These are phyloP conservation scores for Emergomyces africanus DNA, from an alignment of 2,329 filamentous ascomycete genomes.

Conservation along the genomic window DNA sequence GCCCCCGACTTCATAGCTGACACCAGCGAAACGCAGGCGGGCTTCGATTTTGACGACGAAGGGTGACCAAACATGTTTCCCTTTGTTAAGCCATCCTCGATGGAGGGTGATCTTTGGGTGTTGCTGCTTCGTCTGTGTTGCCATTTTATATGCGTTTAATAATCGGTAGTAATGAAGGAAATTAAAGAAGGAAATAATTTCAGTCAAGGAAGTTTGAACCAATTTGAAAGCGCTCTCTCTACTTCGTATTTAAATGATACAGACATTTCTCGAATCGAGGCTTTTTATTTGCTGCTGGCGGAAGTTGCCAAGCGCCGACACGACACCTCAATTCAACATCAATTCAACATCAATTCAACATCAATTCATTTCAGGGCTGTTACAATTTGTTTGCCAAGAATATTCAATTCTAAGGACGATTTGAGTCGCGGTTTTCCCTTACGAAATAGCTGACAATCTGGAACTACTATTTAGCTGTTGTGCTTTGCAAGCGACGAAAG, in stretches of 20 bases:
- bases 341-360: not conserved
- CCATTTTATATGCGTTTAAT: not conserved
- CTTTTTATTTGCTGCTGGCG: not conserved
- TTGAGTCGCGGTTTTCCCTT: too few relatives aligned
- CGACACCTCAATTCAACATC: not conserved
- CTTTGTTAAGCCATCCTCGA: not conserved
- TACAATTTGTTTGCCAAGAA: too few relatives aligned
- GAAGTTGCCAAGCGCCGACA: not conserved
- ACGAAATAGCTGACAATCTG: too few relatives aligned
- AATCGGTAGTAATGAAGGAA: too few relatives aligned
- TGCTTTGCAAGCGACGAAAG: too few relatives aligned
- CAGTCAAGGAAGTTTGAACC: not conserved
- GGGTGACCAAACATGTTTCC: slow-evolving; percentile 44
- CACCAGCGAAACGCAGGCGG: slow-evolving; percentile 41
- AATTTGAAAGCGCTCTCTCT: not conserved
- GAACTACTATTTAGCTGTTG: too few relatives aligned
- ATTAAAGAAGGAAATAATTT: too few relatives aligned
- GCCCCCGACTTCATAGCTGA: slow-evolving; percentile 34
- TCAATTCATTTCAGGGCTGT: not conserved
- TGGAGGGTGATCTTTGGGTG: not conserved
- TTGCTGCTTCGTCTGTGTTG: not conserved
- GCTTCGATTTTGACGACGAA: slow-evolving; percentile 52
- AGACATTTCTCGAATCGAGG: not conserved
- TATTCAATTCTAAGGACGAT: too few relatives aligned
- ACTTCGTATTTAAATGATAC: too few relatives aligned